Conservation (phyloP, 140 eudicot genomes). For the Flaveria floridana region DNA sequence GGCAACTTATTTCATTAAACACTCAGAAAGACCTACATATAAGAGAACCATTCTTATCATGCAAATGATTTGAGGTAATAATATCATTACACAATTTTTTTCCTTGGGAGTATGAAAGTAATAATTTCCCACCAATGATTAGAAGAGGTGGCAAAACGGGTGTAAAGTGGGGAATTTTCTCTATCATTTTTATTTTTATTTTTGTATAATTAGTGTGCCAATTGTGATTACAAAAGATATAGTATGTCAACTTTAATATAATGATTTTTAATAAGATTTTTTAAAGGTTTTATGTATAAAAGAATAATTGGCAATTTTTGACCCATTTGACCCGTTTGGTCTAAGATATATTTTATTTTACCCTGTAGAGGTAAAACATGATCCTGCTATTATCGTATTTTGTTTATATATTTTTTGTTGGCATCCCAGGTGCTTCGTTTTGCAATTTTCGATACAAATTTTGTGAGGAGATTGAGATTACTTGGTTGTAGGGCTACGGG, state of each 20-base stretch:
- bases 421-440: no score
- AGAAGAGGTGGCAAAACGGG: neutral
- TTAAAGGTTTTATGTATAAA: neutral
- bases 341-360: no score
- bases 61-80: conserved; percentile 34
- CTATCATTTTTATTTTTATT: neutral
- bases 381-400: no score
- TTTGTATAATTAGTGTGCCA: neutral
- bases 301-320: neutral
- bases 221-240: neutral
- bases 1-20: no score
- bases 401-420: no score
- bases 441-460: no score
- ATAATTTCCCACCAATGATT: neutral
- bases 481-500: no score
- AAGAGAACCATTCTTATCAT: conserved; percentile 13
- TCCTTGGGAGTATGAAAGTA: neutral
- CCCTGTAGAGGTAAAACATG: no score
- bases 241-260: neutral
- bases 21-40: conserved; percentile 21
- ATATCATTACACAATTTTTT: neutral
- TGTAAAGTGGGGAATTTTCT: neutral
- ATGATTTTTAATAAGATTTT: neutral
- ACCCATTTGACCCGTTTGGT: neutral
- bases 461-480: no score